Conservation (phyloP, 768 basidiomycete species). For the Mrakia hoshinonis region DNA sequence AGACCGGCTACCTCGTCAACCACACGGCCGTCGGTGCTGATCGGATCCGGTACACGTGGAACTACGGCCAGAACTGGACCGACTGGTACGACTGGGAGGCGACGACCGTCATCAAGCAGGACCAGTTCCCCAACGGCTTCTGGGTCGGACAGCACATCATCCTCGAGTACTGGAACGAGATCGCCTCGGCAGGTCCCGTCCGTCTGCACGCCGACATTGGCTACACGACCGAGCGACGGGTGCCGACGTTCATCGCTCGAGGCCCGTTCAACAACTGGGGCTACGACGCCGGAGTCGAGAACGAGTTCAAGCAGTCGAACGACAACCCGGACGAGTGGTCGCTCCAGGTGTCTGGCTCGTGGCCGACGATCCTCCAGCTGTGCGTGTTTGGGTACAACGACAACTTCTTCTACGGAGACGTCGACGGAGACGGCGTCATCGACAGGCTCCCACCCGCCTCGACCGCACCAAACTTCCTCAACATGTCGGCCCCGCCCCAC, state of each 20-base stretch:
- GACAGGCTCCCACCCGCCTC: constrained; percentile 83
- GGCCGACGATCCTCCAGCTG: constrained; percentile 83
- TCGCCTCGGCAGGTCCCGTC: constrained; percentile 54
- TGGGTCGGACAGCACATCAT: constrained; percentile 81
- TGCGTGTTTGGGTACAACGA: constrained; percentile 87
- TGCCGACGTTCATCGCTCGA: constrained; percentile 77
- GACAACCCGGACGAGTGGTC: constrained; percentile 61
- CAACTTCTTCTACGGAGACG: constrained; percentile 77
- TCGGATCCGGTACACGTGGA: constrained; percentile 72
- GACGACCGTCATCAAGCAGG: constrained; percentile 54
- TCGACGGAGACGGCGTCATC: constrained; percentile 74
- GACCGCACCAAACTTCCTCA: constrained; percentile 73
- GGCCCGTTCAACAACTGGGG: constrained; percentile 90
- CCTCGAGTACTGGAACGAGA: constrained; percentile 80
- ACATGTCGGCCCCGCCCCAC: constrained; percentile 79
- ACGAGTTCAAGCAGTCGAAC: constrained; percentile 55
- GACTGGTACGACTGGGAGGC: constrained; percentile 72
- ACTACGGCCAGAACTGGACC: constrained; percentile 79
- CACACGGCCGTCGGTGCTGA: constrained; percentile 83
- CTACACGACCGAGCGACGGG: constrained; percentile 57
- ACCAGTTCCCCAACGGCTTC: constrained; percentile 53
- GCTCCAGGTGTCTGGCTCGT: constrained; percentile 75
- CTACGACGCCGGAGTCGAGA: constrained; percentile 69
- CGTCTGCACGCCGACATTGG: constrained; percentile 70
- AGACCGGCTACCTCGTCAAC: constrained; percentile 60